phyloP scores from a whole-genome alignment of 352 stramenopile species.

The Phytophthora citricola region DNA sequence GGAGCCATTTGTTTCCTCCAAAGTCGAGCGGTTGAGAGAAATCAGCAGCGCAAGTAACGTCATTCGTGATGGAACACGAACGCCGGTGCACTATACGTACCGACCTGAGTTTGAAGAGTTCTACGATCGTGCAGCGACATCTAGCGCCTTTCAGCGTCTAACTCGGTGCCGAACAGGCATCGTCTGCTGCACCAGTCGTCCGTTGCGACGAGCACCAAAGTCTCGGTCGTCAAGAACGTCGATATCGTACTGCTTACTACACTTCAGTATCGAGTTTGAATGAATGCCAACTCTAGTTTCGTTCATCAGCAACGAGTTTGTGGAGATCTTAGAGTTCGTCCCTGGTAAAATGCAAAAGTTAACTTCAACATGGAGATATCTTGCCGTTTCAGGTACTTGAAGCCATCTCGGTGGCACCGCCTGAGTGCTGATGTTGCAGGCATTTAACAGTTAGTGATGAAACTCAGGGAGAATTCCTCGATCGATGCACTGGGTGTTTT shows the following conservation, averaged over 20 bases:
- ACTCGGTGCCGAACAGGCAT: background rate
- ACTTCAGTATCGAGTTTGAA: background rate
- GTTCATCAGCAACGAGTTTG: background rate
- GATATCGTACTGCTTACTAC: background rate
- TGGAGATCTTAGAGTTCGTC: background rate
- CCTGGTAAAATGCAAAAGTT: background rate
- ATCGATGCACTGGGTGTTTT: conserved; percentile 5
- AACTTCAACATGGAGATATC: conserved; percentile 4
- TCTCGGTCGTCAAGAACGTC: background rate
- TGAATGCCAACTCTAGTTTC: background rate
- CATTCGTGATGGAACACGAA: conserved; percentile 8
- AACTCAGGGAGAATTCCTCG: conserved; percentile 6
- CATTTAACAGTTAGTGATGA: conserved; percentile 1
- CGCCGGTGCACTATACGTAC: conserved; percentile 21
- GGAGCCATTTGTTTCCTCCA: too few relatives aligned
- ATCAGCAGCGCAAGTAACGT: conserved; percentile 37
- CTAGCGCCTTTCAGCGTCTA: background rate
- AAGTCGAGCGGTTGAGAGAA: conserved; percentile 21
- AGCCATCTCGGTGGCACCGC: conserved; percentile 4
- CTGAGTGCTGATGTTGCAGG: background rate
- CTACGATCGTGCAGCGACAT: conserved; percentile 1
- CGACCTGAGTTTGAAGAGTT: background rate
- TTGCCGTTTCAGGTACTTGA: background rate
- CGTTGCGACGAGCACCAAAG: background rate
- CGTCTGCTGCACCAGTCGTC: conserved; percentile 9